phyloP scores from a whole-genome alignment of 371 early-diverging fungal genomes.

The Apophysomyces variabilis region DNA sequence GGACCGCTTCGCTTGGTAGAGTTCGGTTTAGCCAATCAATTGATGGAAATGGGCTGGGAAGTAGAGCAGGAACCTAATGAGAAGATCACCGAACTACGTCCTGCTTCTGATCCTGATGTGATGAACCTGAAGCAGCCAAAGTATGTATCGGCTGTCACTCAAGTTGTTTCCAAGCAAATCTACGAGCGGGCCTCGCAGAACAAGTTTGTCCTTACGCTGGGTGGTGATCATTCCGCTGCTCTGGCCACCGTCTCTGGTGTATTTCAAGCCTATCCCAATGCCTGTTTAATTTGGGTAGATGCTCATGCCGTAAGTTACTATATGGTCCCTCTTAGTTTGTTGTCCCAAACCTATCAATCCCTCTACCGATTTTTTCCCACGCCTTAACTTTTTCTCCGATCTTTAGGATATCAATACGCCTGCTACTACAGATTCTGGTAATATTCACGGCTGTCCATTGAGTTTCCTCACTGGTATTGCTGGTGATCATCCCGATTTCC shows the following conservation, averaged over 20 bases:
- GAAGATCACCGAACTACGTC: conserved; percentile 59
- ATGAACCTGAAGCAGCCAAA: conserved; percentile 86
- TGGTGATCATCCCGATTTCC: conserved; percentile 70
- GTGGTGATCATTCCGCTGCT: conserved; percentile 96
- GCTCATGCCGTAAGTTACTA: conserved; percentile 85
- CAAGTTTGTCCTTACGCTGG: conserved; percentile 88
- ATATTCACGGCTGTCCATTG: conserved; percentile 96
- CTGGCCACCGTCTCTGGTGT: conserved; percentile 91
- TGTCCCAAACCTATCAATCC: no score
- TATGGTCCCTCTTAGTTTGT: no score
- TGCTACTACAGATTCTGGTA: conserved; percentile 86
- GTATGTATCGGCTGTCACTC: conserved; percentile 82
- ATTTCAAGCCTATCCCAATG: conserved; percentile 77
- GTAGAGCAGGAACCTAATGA: conserved; percentile 76
- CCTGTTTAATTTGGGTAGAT: conserved; percentile 96
- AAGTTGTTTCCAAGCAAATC: conserved; percentile 72
- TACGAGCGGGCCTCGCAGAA: conserved; percentile 62
- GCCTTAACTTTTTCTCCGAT: neutral
- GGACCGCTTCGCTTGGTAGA: conserved; percentile 86
- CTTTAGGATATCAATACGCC: conserved; percentile 94
- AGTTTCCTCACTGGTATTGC: conserved; percentile 90
- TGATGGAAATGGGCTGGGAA: conserved; percentile 80
- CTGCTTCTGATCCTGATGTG: conserved; percentile 68
- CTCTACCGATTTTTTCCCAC: conserved; percentile 15
- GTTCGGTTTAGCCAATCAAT: conserved; percentile 82